Evolutionary conservation across 2,329 filamentous ascomycete species (phyloP), one percentile per base, ranked within the genome.

Genomic region (Botrytis elliptica): DNA sequence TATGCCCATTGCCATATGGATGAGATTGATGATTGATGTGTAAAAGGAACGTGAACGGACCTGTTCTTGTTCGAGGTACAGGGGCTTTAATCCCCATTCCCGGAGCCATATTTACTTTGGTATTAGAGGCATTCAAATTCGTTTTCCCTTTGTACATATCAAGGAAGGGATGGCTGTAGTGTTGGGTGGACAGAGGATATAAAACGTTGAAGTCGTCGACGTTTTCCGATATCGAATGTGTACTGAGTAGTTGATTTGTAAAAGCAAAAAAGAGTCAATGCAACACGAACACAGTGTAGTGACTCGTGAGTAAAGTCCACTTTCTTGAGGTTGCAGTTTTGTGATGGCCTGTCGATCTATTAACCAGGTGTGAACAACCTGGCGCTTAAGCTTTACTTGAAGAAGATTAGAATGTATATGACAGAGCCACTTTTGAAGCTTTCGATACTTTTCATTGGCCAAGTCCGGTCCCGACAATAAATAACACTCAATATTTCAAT

Each of bases 71-170:
- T 46, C 79, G 73, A 36, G 79, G 78, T 4, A 80, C 78, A 22
- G 79, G 79, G 44, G 78, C 74, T 69, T 80, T 80, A 57, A 80
- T 78, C 46, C 79, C 79, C 75, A 76, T 77, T 67, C 79, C 79
- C 4, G 78, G 79, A 49, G 78, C 76, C 79, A 80, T 80, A 20
- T 49, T 75, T 57, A 49, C 18, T 38, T 55, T 64, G 29, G 38
- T 55, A 57, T 70, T 44, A 25, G 60, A 63, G 38, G 65, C 71
- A 57, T 68, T 72, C 63, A 57, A 46, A 20, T 62, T 62, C 12
- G 20, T 42, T 57, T 57, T 57, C 66, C 49, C 66, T 68, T 57
- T 57, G 66, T 22, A 68, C 66, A 68, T 68, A 44, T 68, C 66
- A 68, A 68, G 55, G 49, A 25, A 33, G 49, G 33, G 46, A 55